These are phyloP conservation scores for Trichoderma afroharzianum DNA, from an alignment of 2,329 filamentous ascomycete genomes.

Conservation along the genomic window DNA sequence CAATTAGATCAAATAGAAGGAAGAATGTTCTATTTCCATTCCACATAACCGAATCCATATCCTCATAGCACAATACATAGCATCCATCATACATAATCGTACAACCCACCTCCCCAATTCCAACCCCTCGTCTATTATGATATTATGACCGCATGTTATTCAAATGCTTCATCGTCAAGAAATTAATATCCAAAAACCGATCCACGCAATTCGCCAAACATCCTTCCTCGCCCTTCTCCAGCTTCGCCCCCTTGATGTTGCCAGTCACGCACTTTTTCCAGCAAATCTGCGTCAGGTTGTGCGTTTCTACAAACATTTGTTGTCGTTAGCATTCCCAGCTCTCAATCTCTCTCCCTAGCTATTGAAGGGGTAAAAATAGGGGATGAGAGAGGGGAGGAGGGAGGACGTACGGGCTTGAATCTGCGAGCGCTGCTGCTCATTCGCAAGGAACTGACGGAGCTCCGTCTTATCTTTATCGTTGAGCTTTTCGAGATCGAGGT, in stretches of 20 bases:
- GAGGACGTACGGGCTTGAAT: conserved; percentile 54
- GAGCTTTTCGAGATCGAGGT: conserved; percentile 69
- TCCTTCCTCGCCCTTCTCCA: conserved; percentile 74
- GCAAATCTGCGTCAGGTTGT: conserved; percentile 68
- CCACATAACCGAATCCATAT: not conserved
- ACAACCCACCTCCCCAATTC: not conserved
- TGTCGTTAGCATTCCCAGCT: too few species aligned
- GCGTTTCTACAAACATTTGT: conserved; percentile 54
- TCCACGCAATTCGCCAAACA: conserved; percentile 94
- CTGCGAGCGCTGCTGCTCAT: conserved; percentile 80
- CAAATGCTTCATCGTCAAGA: conserved; percentile 80
- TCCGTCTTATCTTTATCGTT: conserved; percentile 80
- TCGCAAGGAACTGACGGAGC: conserved; percentile 78
- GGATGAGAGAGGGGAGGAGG: not conserved
- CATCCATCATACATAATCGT: not conserved
- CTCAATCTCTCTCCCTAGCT: too few species aligned
- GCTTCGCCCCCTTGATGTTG: conserved; percentile 64
- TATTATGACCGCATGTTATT: conserved; percentile 51
- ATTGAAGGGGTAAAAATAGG: too few species aligned
- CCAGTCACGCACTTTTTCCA: conserved; percentile 90
- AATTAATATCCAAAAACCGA: conserved; percentile 85
- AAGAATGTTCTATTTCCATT: not conserved
- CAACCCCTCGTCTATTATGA: conserved; percentile 17
- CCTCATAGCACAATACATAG: not conserved
- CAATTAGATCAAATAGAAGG: not conserved